Percentiles rank a stretch among this genome's conserved stretches.
Evolutionary conservation across 1,139 yeast species (phyloP).

Genomic region (Blastobotrys capitulatus): DNA sequence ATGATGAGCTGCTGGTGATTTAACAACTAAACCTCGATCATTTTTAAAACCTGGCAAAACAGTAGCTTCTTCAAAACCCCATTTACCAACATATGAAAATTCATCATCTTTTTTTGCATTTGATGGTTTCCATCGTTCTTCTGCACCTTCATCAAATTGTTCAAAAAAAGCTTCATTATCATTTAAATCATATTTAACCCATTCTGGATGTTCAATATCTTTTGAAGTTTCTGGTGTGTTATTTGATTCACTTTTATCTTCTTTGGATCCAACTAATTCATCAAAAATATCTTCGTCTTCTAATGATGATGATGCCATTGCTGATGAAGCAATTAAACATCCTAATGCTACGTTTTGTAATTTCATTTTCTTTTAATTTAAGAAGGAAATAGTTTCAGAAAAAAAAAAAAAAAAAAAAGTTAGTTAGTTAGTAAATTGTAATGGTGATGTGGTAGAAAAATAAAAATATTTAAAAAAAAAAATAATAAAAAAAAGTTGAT

Average conservation of each 20-base stretch:
- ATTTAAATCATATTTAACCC: constrained; percentile 16
- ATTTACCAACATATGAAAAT: constrained; percentile 60
- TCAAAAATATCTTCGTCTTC: constrained; percentile 12
- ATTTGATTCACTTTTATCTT: not conserved
- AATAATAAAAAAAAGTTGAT: constrained; percentile 2
- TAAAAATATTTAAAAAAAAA: not conserved
- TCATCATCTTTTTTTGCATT: constrained; percentile 49
- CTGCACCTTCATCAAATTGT: constrained; percentile 52
- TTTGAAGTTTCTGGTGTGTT: not conserved
- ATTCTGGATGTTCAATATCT: constrained; percentile 28
- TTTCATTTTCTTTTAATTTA: constrained; percentile 7
- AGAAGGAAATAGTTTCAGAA: not conserved
- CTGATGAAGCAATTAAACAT: constrained; percentile 13
- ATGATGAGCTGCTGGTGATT: constrained; percentile 70
- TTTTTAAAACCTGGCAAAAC: constrained; percentile 52
- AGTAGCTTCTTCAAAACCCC: constrained; percentile 61
- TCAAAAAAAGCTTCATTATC: constrained; percentile 52
- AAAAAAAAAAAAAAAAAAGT: too few relatives aligned
- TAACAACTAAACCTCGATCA: constrained; percentile 72
- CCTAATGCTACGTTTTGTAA: constrained; percentile 15
- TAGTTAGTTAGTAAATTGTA: not conserved
- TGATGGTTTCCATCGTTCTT: constrained; percentile 57
- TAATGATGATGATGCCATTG: constrained; percentile 9
- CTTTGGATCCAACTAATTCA: constrained; percentile 9
- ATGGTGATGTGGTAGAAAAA: not conserved